These are phyloP conservation scores for Linum usitatissimum DNA, from an alignment of 345 rosid genomes.

Conservation along the genomic window DNA sequence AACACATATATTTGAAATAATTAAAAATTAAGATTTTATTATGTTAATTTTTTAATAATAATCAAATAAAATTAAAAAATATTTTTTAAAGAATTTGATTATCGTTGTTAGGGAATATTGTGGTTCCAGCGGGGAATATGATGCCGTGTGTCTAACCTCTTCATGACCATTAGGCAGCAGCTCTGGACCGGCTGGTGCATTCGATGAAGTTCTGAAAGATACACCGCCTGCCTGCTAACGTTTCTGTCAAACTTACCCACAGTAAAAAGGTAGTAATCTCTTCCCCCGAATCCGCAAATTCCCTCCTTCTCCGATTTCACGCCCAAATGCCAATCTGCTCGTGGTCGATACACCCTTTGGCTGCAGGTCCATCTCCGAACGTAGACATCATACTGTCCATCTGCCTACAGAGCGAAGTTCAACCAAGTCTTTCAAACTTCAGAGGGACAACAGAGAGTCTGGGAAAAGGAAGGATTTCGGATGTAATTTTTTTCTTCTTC, in stretches of 20 bases:
- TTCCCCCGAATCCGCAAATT: slow-evolving; percentile 10
- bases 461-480: slow-evolving; percentile 58
- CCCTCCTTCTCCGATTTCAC: not conserved
- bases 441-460: slow-evolving; percentile 40
- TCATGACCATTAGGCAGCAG: not conserved
- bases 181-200: slow-evolving; percentile 15
- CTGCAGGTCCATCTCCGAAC: slow-evolving; percentile 60
- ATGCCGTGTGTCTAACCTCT: not conserved
- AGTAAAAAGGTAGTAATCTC: slow-evolving; percentile 49
- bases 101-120: too few species aligned
- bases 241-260: slow-evolving; percentile 68
- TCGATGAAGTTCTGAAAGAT: slow-evolving; percentile 64
- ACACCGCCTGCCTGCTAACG: slow-evolving; percentile 67
- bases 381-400: slow-evolving; percentile 76
- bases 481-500: slow-evolving; percentile 24
- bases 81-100: too few species aligned
- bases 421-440: slow-evolving; percentile 50
- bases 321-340: not conserved
- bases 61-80: too few species aligned
- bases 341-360: not conserved
- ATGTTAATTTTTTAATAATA: too few species aligned
- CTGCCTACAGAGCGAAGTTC: slow-evolving; percentile 79
- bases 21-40: too few species aligned
- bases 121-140: not conserved
- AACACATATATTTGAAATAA: too few species aligned